Evolutionary conservation across 192 early-diverging fungal species (phyloP), one percentile per base, ranked within the genome.

Genomic region (Obelidium mucronatum): DNA sequence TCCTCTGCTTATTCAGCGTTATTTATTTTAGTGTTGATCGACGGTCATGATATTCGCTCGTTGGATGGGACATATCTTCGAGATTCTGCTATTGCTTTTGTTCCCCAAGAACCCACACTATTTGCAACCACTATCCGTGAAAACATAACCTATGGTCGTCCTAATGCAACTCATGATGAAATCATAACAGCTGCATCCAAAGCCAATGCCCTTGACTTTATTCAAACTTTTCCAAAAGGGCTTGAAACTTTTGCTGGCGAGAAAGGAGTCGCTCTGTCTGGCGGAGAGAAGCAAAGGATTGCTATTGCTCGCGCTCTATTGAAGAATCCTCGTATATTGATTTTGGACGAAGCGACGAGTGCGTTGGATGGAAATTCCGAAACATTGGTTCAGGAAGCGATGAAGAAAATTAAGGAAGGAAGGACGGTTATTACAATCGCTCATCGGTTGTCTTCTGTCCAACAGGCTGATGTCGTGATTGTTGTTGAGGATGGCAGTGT

Each of bases 81-180:
- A 13, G 54, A 64, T 5, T 36, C 53, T 17, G 3, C 58, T n/a
- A 78, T 80, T 39, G 69, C 65, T 2, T 75, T 75, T 35, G 79
- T 83, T 5, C 34, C 76, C 1, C 81, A 82, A 78, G 81, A 82
- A 85, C 95, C 94, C 11, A 86, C 92, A 2, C 83, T 99, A 28
- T 98, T 98, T 87, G 97, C 96, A 62, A 85, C 92, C 22, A 91
- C 92, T 0, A 94, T 99, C 59, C 90, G 84, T 69, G 89, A 97
- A 70, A 97, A 98, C 73, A 97, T 97, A 61, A 79, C 86, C 22
- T 98, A 97, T 73, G 97, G 96, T 30, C 86, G 90, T 19, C 86
- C 94, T 24, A 13, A 51, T 4, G 79, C 77, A 11, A 56, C 75
- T 3, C 35, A 77, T 17, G 78, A 86, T 15, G 90, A 98, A 19